These are phyloP conservation scores for Neoscytalidium dimidiatum DNA, from an alignment of 2,329 filamentous ascomycete species.

Conservation along the genomic window DNA sequence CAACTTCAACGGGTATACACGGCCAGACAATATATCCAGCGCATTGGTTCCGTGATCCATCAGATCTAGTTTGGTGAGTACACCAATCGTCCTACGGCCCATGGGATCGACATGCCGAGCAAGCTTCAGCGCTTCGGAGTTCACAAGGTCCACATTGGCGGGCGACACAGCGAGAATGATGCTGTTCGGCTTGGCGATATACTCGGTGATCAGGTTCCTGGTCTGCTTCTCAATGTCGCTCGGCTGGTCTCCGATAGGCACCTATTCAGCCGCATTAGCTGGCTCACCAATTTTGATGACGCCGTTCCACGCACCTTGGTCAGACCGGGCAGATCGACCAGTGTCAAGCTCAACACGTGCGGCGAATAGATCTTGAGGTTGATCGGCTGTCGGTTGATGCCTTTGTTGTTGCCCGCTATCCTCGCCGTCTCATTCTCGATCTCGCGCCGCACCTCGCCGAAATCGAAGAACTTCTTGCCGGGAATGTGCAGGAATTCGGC, in stretches of 20 bases:
- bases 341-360: slow-evolving; percentile 90
- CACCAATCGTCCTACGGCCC: slow-evolving; percentile 91
- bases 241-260: slow-evolving; percentile 96
- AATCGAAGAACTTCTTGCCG: slow-evolving; percentile 85
- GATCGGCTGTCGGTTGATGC: slow-evolving; percentile 95
- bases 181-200: slow-evolving; percentile 98
- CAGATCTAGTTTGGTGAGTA: slow-evolving; percentile 93
- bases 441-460: slow-evolving; percentile 89
- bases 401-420: slow-evolving; percentile 95
- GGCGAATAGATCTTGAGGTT: slow-evolving; percentile 99
- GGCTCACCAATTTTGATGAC: slow-evolving; percentile 8
- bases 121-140: slow-evolving; percentile 95
- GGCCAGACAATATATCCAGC: slow-evolving; percentile 93
- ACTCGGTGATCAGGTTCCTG: slow-evolving; percentile 92
- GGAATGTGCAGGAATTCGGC: slow-evolving; percentile 96
- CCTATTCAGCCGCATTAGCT: slow-evolving; percentile 52
- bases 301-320: slow-evolving; percentile 69
- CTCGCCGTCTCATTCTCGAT: slow-evolving; percentile 96
- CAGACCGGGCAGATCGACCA: slow-evolving; percentile 92
- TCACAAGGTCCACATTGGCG: slow-evolving; percentile 96
- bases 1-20: slow-evolving; percentile 94
- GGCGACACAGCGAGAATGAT: slow-evolving; percentile 96
- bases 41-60: slow-evolving; percentile 99
- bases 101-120: slow-evolving; percentile 95
- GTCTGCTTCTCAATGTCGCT: slow-evolving; percentile 99